These are phyloP conservation scores for Thuidium tamariscinum DNA, from an alignment of 225 moss, liverwort and hornwort species.

Conservation along the genomic window DNA sequence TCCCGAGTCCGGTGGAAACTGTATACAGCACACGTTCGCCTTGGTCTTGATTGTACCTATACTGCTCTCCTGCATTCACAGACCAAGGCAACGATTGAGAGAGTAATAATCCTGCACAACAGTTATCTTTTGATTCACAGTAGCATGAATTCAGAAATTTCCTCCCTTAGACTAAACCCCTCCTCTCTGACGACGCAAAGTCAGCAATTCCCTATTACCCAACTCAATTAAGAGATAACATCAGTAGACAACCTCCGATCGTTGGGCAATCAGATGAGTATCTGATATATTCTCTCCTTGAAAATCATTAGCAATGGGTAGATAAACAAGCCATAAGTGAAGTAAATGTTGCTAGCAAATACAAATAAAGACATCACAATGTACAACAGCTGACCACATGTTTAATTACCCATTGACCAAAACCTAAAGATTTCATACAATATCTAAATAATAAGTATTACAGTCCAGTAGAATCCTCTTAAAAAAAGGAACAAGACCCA, in stretches of 20 bases:
- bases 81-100: background rate
- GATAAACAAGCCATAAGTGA: background rate
- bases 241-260: background rate
- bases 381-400: background rate
- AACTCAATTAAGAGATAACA: background rate
- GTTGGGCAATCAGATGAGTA: background rate
- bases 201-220: background rate
- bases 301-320: background rate
- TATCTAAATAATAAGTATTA: background rate
- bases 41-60: conserved; percentile 85
- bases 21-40: conserved; percentile 97
- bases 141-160: background rate
- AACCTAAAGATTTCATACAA: background rate
- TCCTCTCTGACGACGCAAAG: background rate
- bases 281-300: background rate
- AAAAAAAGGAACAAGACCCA: background rate
- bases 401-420: background rate
- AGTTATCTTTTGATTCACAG: background rate
- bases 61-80: conserved; percentile 63
- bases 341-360: background rate
- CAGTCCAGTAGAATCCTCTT: background rate
- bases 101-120: background rate
- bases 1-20: conserved; percentile 89
- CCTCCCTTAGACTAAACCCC: background rate
- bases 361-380: background rate